These are phyloP conservation scores for Mycogone perniciosa DNA, from an alignment of 2,329 filamentous ascomycete genomes.

Conservation along the genomic window DNA sequence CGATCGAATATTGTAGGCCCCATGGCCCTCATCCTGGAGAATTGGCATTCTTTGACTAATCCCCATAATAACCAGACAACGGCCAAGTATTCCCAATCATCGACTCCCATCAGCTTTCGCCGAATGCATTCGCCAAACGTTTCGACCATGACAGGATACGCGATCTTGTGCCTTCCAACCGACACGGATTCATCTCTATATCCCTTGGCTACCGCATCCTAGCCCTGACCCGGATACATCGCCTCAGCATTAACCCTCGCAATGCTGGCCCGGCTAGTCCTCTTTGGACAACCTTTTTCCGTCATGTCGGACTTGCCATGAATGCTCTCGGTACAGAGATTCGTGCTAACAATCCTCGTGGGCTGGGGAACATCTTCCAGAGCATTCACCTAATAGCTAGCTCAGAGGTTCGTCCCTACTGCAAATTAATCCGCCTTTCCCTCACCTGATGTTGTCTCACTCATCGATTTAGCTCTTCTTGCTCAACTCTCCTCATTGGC, in stretches of 20 bases:
- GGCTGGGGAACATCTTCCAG: background rate
- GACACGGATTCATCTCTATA: constrained; percentile 3
- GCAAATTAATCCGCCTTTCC: background rate
- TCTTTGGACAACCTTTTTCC: constrained; percentile 7
- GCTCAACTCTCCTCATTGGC: constrained; percentile 4
- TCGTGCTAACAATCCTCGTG: background rate
- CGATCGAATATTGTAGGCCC: constrained; percentile 3
- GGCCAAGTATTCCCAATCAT: constrained; percentile 3
- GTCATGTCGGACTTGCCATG: constrained; percentile 4
- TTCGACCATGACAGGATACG: background rate
- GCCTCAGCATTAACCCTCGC: background rate
- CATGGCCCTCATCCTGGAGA: background rate
- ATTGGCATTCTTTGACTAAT: background rate
- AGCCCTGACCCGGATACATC: background rate
- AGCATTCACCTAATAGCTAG: constrained; percentile 6
- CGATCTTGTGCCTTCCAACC: constrained; percentile 1
- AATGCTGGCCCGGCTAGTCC: constrained; percentile 1
- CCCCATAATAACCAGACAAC: background rate
- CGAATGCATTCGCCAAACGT: background rate
- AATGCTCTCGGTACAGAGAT: constrained; percentile 4
- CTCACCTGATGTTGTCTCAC: background rate
- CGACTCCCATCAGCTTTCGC: background rate
- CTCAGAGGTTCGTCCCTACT: background rate
- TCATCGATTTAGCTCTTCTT: background rate
- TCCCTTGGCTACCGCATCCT: constrained; percentile 1